Conservation (phyloP, 2,329 filamentous ascomycete species). For the Trichophyton schoenleinii region DNA sequence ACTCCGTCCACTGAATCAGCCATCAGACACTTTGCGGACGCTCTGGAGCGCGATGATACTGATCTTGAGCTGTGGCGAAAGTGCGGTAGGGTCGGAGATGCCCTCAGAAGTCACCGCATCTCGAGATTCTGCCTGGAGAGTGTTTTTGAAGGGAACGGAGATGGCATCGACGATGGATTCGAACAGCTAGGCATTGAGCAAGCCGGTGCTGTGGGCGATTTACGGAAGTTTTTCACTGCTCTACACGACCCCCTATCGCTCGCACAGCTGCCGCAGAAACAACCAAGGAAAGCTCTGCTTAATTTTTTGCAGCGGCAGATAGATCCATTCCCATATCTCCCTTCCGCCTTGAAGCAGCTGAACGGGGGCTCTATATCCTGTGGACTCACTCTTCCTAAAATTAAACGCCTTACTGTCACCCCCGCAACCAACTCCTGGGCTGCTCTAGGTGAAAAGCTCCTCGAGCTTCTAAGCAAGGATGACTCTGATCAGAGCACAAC, state of each 20-base stretch:
- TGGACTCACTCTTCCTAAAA: conserved; percentile 25
- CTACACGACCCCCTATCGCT: conserved; percentile 46
- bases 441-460: conserved; percentile 37
- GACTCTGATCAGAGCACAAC: conserved; percentile 19
- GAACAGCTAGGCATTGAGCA: conserved; percentile 48
- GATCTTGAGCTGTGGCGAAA: conserved; percentile 54
- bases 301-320: conserved; percentile 41
- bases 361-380: conserved; percentile 7
- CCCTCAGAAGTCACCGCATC: conserved; percentile 46
- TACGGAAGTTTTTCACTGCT: conserved; percentile 37
- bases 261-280: conserved; percentile 38
- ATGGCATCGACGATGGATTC: conserved; percentile 40
- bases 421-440: conserved; percentile 32
- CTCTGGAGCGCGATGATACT: conserved; percentile 52
- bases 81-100: conserved; percentile 44
- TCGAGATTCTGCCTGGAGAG: conserved; percentile 52
- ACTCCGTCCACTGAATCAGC: conserved; percentile 27
- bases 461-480: conserved; percentile 32
- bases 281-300: conserved; percentile 40
- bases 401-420: conserved; percentile 29
- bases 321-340: conserved; percentile 41
- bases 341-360: conserved; percentile 12
- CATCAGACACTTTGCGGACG: conserved; percentile 46
- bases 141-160: conserved; percentile 49
- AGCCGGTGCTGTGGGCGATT: conserved; percentile 40